Conservation (phyloP, 2,329 filamentous ascomycete genomes). For the Claviceps digitariae region DNA sequence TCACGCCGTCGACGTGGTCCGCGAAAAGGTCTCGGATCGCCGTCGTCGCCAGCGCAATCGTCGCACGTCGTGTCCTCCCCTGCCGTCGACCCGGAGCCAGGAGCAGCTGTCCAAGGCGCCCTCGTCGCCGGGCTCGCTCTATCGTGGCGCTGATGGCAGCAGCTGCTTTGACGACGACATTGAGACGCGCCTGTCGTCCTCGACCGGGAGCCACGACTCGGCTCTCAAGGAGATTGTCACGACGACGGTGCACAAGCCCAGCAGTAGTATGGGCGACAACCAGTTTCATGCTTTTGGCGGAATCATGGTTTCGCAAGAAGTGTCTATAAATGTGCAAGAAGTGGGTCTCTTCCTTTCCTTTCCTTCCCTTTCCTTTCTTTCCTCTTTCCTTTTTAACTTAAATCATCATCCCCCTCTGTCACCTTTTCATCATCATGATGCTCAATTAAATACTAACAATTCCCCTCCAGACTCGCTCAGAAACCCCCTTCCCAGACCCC, state of each 20-base stretch:
- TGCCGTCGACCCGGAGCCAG: slow-evolving; percentile 5
- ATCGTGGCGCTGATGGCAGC: slow-evolving; percentile 2
- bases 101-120: slow-evolving; percentile 4
- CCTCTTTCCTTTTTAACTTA: neutral
- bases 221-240: slow-evolving; percentile 11
- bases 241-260: slow-evolving; percentile 1
- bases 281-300: slow-evolving; percentile 29
- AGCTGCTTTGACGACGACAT: slow-evolving; percentile 7
- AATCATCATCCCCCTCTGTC: too few relatives aligned
- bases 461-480: neutral
- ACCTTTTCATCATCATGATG: too few relatives aligned
- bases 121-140: slow-evolving; percentile 3
- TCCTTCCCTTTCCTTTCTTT: neutral
- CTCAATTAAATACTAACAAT: neutral
- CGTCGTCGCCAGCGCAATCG: neutral
- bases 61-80: neutral
- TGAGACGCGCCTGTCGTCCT: neutral
- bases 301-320: slow-evolving; percentile 50
- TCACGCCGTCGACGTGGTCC: neutral
- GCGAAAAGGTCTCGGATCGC: neutral
- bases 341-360: neutral
- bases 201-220: slow-evolving; percentile 1
- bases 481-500: neutral
- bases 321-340: slow-evolving; percentile 35
- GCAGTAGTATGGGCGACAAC: slow-evolving; percentile 1